Percentiles rank a stretch among this genome's conserved stretches.
These are phyloP conservation scores for Guyanaporus albipodus DNA, from an alignment of 768 basidiomycete species.

Conservation along the genomic window DNA sequence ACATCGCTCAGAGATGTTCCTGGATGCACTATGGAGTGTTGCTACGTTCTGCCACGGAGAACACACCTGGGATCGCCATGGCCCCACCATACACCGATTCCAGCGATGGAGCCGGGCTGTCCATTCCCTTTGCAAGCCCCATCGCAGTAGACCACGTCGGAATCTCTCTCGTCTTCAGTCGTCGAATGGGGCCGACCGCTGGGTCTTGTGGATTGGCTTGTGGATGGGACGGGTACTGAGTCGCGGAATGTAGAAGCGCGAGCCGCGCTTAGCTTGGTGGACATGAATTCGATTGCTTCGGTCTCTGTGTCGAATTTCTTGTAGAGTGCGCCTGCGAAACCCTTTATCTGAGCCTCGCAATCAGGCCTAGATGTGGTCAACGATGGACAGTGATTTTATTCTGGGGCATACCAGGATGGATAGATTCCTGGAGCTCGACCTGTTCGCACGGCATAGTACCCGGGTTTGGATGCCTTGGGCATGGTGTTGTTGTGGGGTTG, in stretches of 20 bases:
- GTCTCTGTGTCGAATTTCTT: constrained; percentile 59
- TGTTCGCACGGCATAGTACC: constrained; percentile 69
- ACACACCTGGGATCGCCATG: constrained; percentile 52
- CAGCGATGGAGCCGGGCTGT: constrained; percentile 58
- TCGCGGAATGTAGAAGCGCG: constrained; percentile 8
- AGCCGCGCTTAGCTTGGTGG: constrained; percentile 26
- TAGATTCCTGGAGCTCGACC: constrained; percentile 68
- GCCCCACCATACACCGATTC: constrained; percentile 91
- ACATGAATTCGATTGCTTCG: constrained; percentile 59
- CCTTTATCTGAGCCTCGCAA: constrained; percentile 63
- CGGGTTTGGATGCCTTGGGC: constrained; percentile 40
- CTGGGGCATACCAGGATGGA: constrained; percentile 55
- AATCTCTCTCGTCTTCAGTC: constrained; percentile 27
- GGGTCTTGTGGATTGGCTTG: constrained; percentile 19
- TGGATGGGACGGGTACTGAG: constrained; percentile 20
- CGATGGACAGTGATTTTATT: constrained; percentile 24
- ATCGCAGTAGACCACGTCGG: constrained; percentile 73
- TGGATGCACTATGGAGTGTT: constrained; percentile 26
- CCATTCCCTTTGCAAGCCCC: constrained; percentile 89
- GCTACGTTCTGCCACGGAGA: neutral
- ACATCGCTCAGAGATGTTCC: constrained; percentile 79
- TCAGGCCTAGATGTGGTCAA: constrained; percentile 53
- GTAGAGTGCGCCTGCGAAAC: constrained; percentile 55
- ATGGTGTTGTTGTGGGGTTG: constrained; percentile 17
- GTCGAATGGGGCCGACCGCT: too few species aligned